Base-by-base conservation (phyloP, 768 basidiomycete genomes). In the Termitomyces heimii region DNA sequence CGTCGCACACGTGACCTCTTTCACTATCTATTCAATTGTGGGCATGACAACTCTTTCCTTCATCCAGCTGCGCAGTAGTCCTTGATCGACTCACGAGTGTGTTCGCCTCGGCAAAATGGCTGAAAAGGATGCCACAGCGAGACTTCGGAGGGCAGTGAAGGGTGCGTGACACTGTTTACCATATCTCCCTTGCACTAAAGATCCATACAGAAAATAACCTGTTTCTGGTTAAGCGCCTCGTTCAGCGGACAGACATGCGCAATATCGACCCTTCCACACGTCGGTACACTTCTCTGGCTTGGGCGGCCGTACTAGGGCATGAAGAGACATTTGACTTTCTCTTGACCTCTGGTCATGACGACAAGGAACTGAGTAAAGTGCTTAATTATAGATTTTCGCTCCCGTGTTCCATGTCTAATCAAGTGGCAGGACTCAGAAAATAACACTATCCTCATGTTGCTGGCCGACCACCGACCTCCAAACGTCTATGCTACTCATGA, bases 301-400 rank as follows among this genome's bases (percentile, higher is more conserved):
- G 93, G 94, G 85, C 94, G 2, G 94, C 94, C 22, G 82, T 89
- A 0, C 81, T 92, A 39, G 93, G 91, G 0, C 85, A 92, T 59
- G 88, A 95, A 66, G 94, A 96, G 67, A 94, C 92, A 1, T 98
- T 96, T 63, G 94, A 97, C 66, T 97, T 88, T 72, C 77, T 98
- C 54, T 76, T 96, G 53, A 82, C 78, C 60, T 84, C 81, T 22
- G 93, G 93, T 32, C 95, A 97, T 68, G 95, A 98, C 68, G 94
- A 98, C 67, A 86, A 90, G 56, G 95, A 98, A 70, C 75, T 94
- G 59, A 94, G 89, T 73, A 84, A 84, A 79, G 95, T 94, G 59
- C 65, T 67, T 59, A 67, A 53, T 47, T 42, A 34, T 18, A 16
- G 18, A 24, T 9, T 29, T 28, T 40, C 7, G 3, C 40, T 9